Percentiles rank a stretch among this genome's conserved stretches.
Evolutionary conservation across 257 asterid genomes (phyloP).

Genomic region (Fraxinus anomala): DNA sequence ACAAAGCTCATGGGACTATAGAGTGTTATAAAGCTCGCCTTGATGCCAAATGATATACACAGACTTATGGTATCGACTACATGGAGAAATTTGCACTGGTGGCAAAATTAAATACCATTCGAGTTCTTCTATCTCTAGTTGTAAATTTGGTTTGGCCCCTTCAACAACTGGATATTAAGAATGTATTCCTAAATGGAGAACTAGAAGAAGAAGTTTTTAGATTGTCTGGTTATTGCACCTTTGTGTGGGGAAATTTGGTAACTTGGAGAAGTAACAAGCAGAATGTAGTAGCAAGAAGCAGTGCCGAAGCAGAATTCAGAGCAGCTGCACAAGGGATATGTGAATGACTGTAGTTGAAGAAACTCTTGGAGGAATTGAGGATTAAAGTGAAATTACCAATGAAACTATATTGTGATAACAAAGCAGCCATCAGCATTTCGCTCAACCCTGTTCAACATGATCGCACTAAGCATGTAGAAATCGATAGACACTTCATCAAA

Average conservation of each 20-base stretch:
- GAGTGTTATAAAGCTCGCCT: background rate
- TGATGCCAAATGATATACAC: background rate
- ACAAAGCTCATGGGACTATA: background rate
- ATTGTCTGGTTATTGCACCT: too few relatives aligned
- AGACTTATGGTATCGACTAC: background rate
- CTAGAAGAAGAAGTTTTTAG: background rate
- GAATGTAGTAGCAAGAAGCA: background rate
- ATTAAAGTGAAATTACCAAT: background rate
- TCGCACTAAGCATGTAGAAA: background rate
- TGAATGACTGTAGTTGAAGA: background rate
- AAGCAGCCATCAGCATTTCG: background rate
- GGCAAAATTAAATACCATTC: background rate
- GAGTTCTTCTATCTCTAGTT: background rate
- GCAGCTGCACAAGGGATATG: background rate
- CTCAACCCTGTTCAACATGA: background rate
- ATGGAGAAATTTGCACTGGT: background rate
- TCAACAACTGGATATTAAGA: background rate
- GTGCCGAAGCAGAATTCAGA: background rate
- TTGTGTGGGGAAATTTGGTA: too few relatives aligned
- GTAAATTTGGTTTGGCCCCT: background rate
- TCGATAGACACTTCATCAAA: background rate
- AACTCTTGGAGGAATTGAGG: background rate
- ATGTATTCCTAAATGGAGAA: too few relatives aligned
- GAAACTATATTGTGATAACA: background rate
- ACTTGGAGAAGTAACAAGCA: background rate